Percentiles rank a stretch among this genome's conserved stretches.
phyloP scores from a whole-genome alignment of 257 asterid species.

The Nicotiana paniculata region DNA sequence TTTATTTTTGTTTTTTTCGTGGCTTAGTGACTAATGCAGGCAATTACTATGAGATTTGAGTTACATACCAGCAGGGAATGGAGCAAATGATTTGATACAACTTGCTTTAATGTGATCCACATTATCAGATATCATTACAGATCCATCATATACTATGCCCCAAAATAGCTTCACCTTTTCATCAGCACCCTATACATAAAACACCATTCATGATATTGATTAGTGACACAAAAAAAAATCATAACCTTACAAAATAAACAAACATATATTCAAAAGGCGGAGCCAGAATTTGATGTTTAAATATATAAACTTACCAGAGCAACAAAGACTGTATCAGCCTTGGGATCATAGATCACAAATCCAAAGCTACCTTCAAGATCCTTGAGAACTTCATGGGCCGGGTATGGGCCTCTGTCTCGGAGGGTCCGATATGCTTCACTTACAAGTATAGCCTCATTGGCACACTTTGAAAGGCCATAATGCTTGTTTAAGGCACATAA shows the following conservation, averaged over 20 bases:
- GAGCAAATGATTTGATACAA: slow-evolving; percentile 86
- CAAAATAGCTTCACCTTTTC: slow-evolving; percentile 57
- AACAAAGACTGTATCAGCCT: slow-evolving; percentile 58
- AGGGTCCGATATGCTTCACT: slow-evolving; percentile 88
- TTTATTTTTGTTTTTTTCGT: background rate
- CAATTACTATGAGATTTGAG: background rate
- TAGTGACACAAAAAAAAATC: background rate
- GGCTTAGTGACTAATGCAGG: too few species aligned
- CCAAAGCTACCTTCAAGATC: slow-evolving; percentile 91
- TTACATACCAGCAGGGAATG: slow-evolving; percentile 73
- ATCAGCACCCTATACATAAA: slow-evolving; percentile 59
- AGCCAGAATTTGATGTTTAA: too few species aligned
- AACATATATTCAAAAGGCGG: too few species aligned
- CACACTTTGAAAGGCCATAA: slow-evolving; percentile 65
- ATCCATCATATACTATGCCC: slow-evolving; percentile 83
- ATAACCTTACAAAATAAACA: too few species aligned
- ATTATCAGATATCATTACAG: slow-evolving; percentile 80
- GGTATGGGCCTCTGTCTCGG: slow-evolving; percentile 86
- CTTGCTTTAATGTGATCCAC: slow-evolving; percentile 56
- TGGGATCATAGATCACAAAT: slow-evolving; percentile 81
- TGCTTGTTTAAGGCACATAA: slow-evolving; percentile 64
- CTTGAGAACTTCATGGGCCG: slow-evolving; percentile 83
- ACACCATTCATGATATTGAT: background rate
- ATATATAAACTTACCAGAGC: slow-evolving; percentile 59
- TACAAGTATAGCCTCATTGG: slow-evolving; percentile 59